phyloP scores from a whole-genome alignment of 805 yeast genomes.

The Kodamaea leandrae region DNA sequence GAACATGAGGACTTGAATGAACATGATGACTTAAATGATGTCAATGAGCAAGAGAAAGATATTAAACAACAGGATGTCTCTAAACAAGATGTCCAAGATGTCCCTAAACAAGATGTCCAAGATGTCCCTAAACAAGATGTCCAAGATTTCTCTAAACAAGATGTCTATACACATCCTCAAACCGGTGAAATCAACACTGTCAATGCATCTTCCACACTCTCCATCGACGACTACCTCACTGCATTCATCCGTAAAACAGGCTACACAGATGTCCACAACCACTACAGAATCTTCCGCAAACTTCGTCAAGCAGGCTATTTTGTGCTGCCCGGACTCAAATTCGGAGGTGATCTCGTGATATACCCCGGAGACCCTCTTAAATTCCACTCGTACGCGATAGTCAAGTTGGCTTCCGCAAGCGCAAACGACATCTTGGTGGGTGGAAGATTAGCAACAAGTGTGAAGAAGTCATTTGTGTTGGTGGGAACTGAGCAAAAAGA shows the following conservation, averaged over 20 bases:
- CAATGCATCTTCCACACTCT: neutral
- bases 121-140: no score
- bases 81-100: no score
- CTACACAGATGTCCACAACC: neutral
- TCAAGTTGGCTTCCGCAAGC: slow-evolving; percentile 54
- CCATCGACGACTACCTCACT: slow-evolving; percentile 3
- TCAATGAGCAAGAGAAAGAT: neutral
- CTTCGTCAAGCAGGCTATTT: slow-evolving; percentile 48
- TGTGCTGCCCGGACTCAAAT: slow-evolving; percentile 81
- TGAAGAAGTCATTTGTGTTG: slow-evolving; percentile 78
- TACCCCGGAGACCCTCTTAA: slow-evolving; percentile 95
- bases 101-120: no score
- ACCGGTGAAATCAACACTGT: slow-evolving; percentile 10
- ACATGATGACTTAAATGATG: neutral
- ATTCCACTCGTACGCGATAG: slow-evolving; percentile 83
- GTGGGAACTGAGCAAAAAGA: slow-evolving; percentile 25
- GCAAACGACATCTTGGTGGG: slow-evolving; percentile 66
- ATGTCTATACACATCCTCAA: no score
- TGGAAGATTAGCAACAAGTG: slow-evolving; percentile 92
- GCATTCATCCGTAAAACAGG: slow-evolving; percentile 1
- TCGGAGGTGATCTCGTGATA: slow-evolving; percentile 85
- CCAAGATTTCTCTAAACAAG: no score
- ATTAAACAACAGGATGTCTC: no score
- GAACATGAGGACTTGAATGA: neutral
- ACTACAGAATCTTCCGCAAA: slow-evolving; percentile 30